These are phyloP conservation scores for Silene conica DNA, from an alignment of 148 eudicot genomes.

Conservation along the genomic window DNA sequence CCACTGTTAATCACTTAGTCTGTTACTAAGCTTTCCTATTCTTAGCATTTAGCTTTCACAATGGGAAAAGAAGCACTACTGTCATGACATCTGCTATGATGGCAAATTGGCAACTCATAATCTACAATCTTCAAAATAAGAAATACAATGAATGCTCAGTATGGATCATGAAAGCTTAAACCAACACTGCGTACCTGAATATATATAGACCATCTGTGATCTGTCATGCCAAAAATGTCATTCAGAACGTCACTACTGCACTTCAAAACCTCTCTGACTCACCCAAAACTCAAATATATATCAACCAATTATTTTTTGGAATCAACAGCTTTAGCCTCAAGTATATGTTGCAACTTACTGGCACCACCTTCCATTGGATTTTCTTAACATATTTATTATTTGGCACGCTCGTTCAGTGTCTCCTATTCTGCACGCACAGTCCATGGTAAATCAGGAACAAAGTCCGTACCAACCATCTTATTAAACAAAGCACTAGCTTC, in stretches of 20 bases:
- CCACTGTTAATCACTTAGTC: neutral
- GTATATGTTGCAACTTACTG: constrained; percentile 28
- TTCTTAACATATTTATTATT: constrained; percentile 35
- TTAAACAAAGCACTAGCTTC: constrained; percentile 39
- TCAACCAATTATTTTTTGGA: no score
- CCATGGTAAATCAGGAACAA: constrained; percentile 48
- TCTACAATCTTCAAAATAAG: neutral
- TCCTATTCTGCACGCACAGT: constrained; percentile 42
- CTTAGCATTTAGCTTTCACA: neutral
- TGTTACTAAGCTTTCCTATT: neutral
- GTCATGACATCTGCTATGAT: neutral
- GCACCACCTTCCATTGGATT: constrained; percentile 34
- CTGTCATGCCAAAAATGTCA: constrained; percentile 1
- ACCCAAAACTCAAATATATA: neutral
- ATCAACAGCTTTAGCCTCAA: constrained; percentile 24
- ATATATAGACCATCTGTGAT: neutral
- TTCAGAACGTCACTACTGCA: neutral
- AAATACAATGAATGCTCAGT: neutral
- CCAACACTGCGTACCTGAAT: constrained; percentile 16
- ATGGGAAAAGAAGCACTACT: neutral
- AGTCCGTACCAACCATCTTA: constrained; percentile 34
- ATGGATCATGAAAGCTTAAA: neutral
- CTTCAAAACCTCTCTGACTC: neutral
- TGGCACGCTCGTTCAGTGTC: constrained; percentile 32
- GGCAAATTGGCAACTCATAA: neutral